A percentile compares a stretch with the other conserved stretches of the same genome.
Conservation (phyloP, 2,329 filamentous ascomycete species). For the Venturia pyrina region DNA sequence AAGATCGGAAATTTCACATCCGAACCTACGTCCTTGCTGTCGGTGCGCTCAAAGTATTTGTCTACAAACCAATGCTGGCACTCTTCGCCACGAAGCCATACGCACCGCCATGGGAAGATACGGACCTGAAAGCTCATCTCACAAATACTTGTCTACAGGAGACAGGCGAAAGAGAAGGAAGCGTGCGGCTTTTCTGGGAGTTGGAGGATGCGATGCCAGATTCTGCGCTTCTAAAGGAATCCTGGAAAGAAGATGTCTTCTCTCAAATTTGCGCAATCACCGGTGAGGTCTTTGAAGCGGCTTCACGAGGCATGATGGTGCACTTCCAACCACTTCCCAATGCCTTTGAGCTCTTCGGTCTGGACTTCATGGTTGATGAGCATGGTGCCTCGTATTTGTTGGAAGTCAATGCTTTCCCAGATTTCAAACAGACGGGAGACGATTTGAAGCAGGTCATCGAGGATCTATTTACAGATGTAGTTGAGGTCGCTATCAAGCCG, state of each 20-base stretch:
- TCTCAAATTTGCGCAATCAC: constrained; percentile 64
- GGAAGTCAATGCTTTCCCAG: constrained; percentile 92
- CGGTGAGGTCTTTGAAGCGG: constrained; percentile 74
- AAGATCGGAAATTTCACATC: constrained; percentile 83
- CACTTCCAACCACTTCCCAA: constrained; percentile 88
- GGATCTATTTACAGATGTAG: constrained; percentile 65
- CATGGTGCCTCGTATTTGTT: constrained; percentile 60
- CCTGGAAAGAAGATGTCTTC: constrained; percentile 56
- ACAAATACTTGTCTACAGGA: constrained; percentile 93
- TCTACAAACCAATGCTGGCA: constrained; percentile 85
- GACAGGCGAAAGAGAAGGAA: constrained; percentile 44
- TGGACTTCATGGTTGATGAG: constrained; percentile 78
- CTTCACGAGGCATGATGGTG: constrained; percentile 69
- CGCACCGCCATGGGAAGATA: constrained; percentile 45
- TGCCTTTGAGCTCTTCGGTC: constrained; percentile 82
- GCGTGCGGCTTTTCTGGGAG: constrained; percentile 66
- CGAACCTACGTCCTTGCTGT: constrained; percentile 79
- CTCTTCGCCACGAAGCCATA: constrained; percentile 78
- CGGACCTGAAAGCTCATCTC: constrained; percentile 64
- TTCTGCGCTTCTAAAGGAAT: neutral
- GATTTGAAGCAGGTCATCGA: constrained; percentile 62
- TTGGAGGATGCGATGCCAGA: constrained; percentile 37
- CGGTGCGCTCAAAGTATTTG: constrained; percentile 69
- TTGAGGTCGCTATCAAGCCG: constrained; percentile 53
- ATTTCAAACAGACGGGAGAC: constrained; percentile 83